These are phyloP conservation scores for Hirsutella thompsonii DNA, from an alignment of 2,329 filamentous ascomycete species.

Conservation along the genomic window DNA sequence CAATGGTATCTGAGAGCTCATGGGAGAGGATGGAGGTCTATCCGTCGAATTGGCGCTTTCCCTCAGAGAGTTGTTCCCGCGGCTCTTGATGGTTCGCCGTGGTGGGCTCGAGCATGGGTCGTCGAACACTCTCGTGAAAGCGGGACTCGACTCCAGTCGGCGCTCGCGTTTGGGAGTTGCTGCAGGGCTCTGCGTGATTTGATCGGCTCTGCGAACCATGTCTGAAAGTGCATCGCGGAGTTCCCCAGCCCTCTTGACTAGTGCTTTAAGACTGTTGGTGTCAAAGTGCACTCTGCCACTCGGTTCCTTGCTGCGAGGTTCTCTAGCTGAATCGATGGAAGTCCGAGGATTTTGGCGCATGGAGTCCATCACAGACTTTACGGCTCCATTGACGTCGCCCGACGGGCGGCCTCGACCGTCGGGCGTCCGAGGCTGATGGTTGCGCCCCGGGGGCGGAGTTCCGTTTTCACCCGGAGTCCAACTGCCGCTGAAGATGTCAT, in stretches of 20 bases:
- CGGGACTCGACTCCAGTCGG: conserved; percentile 45
- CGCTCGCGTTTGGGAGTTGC: conserved; percentile 33
- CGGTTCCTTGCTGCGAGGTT: conserved; percentile 20
- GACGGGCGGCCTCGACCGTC: conserved; percentile 20
- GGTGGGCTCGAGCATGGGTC: conserved; percentile 45
- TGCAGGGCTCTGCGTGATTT: conserved; percentile 42
- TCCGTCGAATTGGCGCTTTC: conserved; percentile 33
- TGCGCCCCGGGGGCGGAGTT: conserved; percentile 17
- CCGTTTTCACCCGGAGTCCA: conserved; percentile 29
- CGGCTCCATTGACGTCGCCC: conserved; percentile 33
- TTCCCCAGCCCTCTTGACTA: conserved; percentile 49
- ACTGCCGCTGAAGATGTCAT: conserved; percentile 50
- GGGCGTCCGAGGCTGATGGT: conserved; percentile 28
- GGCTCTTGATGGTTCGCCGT: conserved; percentile 35
- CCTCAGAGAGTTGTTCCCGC: conserved; percentile 39
- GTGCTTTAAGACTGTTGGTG: conserved; percentile 53
- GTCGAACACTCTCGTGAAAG: conserved; percentile 54
- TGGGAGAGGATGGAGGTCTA: conserved; percentile 35
- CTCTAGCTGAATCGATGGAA: conserved; percentile 20
- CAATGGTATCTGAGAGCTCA: conserved; percentile 45
- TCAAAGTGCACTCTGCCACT: conserved; percentile 50
- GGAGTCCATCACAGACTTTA: conserved; percentile 49
- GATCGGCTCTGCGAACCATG: conserved; percentile 44
- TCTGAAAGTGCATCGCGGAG: conserved; percentile 48
- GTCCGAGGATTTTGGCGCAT: conserved; percentile 38